Percentiles rank a stretch among this genome's conserved stretches.
Evolutionary conservation across 106 monocot genomes (phyloP).

Genomic region (Cymbidium sinense): DNA sequence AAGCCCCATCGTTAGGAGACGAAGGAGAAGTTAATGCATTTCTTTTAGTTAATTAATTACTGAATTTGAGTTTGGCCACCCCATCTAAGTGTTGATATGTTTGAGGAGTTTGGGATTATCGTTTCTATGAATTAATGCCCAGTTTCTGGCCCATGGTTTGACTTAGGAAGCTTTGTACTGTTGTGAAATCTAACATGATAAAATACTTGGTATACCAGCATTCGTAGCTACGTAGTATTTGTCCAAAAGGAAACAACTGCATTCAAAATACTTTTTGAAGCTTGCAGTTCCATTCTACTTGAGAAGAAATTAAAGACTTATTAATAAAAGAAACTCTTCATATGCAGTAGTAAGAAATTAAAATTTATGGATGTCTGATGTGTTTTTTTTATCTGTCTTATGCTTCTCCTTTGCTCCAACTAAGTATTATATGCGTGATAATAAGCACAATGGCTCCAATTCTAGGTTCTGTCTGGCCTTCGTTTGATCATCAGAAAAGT

Average conservation of each 20-base stretch:
- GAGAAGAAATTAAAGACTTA: too few species aligned
- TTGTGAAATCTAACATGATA: neutral
- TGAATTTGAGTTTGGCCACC: too few species aligned
- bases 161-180: neutral
- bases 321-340: too few species aligned
- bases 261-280: too few species aligned
- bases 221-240: neutral
- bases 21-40: too few species aligned
- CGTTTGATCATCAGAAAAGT: conserved; percentile 7
- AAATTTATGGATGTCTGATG: neutral
- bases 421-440: neutral
- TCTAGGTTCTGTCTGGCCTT: conserved; percentile 1
- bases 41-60: too few species aligned
- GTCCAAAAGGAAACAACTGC: neutral
- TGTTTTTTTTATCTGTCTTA: neutral
- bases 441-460: neutral
- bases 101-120: neutral
- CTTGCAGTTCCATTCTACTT: too few species aligned
- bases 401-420: neutral
- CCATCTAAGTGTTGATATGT: neutral
- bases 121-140: neutral
- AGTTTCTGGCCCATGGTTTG: neutral
- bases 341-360: too few species aligned
- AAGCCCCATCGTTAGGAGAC: too few species aligned
- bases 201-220: neutral